Evolutionary conservation across 2,329 filamentous ascomycete species (phyloP), one percentile per base, ranked within the genome.

Genomic region (Endoconidiophora polonica): DNA sequence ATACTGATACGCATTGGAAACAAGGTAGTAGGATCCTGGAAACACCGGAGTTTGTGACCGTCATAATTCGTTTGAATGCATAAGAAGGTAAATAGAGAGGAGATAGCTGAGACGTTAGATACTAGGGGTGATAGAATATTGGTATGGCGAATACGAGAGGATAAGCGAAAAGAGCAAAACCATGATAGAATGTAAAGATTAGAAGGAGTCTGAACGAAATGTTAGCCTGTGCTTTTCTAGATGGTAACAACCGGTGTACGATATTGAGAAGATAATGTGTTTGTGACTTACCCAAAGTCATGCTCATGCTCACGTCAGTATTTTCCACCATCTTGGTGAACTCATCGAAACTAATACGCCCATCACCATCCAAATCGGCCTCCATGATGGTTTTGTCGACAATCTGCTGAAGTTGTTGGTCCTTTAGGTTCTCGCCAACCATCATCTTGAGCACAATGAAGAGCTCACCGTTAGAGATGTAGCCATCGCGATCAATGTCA

Each of bases 361-460:
- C 91, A 65, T 98, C 91, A 54, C 81, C 80, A 67, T 98, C 91
- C 58, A 88, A 74, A 66, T 98, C 91, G 45, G 91, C 91, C 71
- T 98, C 91, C 91, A 96, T 96, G 65, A 98, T 96, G 54, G 91
- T 98, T 79, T 98, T 98, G 72, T 98, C 91, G 58, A 98, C 91
- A 64, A 98, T 98, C 77, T 90, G 91, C 71, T 98, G 91, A 64
- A 98, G 70, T 70, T 98, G 91, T 68, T 95, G 86, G 66, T 98
- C 91, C 74, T 98, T 98, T 61, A 98, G 71, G 67, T 98, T 98
- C 71, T 85, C 95, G 54, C 91, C 91, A 47, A 98, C 91, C 91
- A 98, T 98, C 91, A 98, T 98, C 83, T 98, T 98, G 61, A 98
- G 75, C 61, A 98, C 91, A 61, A 98, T 96, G 66, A 96, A 98